Percentiles rank a stretch among this genome's conserved stretches.
These are phyloP conservation scores for Plasmodium cynomolgi DNA, from an alignment of 169 alveolate species.

Conservation along the genomic window DNA sequence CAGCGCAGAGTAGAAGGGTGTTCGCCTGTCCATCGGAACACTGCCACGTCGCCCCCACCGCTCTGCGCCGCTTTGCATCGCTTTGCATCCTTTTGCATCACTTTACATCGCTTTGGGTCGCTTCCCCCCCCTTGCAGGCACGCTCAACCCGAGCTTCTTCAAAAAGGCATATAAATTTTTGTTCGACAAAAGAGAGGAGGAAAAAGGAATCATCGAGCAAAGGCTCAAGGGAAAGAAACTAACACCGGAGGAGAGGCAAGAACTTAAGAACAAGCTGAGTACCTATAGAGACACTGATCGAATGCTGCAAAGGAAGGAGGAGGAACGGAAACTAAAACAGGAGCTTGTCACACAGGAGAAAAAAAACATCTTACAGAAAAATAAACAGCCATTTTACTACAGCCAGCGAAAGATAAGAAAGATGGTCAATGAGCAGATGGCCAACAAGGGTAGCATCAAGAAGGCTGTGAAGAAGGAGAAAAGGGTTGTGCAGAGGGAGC, in stretches of 20 bases:
- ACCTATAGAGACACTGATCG: constrained; percentile 28
- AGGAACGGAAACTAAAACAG: constrained; percentile 53
- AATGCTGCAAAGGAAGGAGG: constrained; percentile 35
- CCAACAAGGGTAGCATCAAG: constrained; percentile 6
- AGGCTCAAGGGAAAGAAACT: constrained; percentile 45
- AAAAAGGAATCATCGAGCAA: constrained; percentile 27
- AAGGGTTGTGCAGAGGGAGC: constrained; percentile 39
- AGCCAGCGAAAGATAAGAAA: constrained; percentile 49
- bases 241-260: constrained; percentile 16
- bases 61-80: background rate
- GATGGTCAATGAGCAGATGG: constrained; percentile 41
- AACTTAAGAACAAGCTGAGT: constrained; percentile 33
- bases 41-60: background rate
- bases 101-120: background rate
- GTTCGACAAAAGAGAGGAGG: constrained; percentile 46
- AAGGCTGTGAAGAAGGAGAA: constrained; percentile 51
- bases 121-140: constrained; percentile 1
- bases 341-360: constrained; percentile 32
- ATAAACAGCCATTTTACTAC: constrained; percentile 52
- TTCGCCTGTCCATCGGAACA: background rate
- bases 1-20: background rate
- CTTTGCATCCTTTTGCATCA: background rate
- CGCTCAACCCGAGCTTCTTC: constrained; percentile 53
- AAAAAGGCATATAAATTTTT: constrained; percentile 52
- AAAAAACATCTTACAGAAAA: constrained; percentile 29